Evolutionary conservation across 495 filamentous ascomycete species (phyloP).

Genomic region (Penicillium silybi): DNA sequence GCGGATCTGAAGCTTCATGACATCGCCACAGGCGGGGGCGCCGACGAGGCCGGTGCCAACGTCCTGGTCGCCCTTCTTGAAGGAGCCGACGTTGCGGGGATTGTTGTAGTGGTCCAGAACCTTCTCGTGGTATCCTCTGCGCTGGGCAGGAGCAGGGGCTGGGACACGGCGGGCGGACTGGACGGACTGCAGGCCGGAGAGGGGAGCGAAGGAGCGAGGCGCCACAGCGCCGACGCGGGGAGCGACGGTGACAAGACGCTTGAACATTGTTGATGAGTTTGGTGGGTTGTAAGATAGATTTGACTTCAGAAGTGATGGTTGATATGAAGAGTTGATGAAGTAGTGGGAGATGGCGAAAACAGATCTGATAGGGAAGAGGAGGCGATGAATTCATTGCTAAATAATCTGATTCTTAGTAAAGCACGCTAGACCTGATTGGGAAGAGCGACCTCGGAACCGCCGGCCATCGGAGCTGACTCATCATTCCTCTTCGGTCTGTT

Average conservation of each 20-base stretch:
- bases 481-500: background rate
- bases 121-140: constrained; percentile 61
- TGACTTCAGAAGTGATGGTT: background rate
- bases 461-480: constrained; percentile 27
- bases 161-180: constrained; percentile 31
- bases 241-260: constrained; percentile 45
- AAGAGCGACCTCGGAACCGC: constrained; percentile 14
- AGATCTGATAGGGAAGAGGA: constrained; percentile 27
- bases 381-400: constrained; percentile 33
- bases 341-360: constrained; percentile 10
- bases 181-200: constrained; percentile 29
- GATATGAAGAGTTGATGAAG: background rate
- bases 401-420: constrained; percentile 32
- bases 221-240: constrained; percentile 47
- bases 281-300: background rate
- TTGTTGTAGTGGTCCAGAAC: constrained; percentile 92
- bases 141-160: constrained; percentile 25
- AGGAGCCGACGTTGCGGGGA: constrained; percentile 90
- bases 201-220: constrained; percentile 41
- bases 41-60: constrained; percentile 98
- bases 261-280: constrained; percentile 51
- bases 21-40: constrained; percentile 85
- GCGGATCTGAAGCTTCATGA: constrained; percentile 98
- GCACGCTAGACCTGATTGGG: constrained; percentile 18
- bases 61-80: constrained; percentile 77